Base-by-base conservation (phyloP, 768 basidiomycete genomes). In the Serendipita vermifera region DNA sequence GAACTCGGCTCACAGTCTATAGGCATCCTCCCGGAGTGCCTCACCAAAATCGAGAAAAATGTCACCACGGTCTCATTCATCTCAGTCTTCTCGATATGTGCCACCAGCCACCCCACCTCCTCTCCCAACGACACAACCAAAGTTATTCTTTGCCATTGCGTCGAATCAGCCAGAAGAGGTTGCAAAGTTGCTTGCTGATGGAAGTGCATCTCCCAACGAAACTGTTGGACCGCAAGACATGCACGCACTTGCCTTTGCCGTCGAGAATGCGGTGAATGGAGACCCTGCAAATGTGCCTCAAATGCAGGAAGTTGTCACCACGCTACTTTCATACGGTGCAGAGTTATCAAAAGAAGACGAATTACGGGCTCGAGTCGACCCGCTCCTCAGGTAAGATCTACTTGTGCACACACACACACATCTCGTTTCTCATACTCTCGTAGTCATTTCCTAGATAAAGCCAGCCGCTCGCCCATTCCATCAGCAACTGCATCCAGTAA, bases 141-240 rank as follows among this genome's bases (percentile, higher is more conserved):
- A 51, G 32, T 31, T 51, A 9, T 51, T 51, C 29, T 51, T 51
- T 51, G 46, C 46, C 5, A 51, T 51, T n/a, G 46, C 46, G 22
- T 51, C 46, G 7, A 27, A 22, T 5, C 20, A 51, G 46, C 46
- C 46, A 27, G 46, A 51, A 11, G 24, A 51, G 29, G 46, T 51
- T 26, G 46, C 46, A 22, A 22, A 29, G n/a, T 31, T 51, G 9
- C 17, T 51, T 5, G 46, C 46, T 7, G 32, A 22, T 5, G 46
- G 46, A 5, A 13, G 26, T 13, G 22, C 46, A 7, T 51, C 46
- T 1, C 15, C 46, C 5, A 51, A 51, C 46, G 46, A 22, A 29
- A 51, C 46, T 5, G 46, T 51, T 7, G 46, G 46, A 11, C 46
- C 46, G 9, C 9, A 51, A 27, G 46, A 51, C 3, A 51, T 51